Evolutionary conservation across 345 rosid species (phyloP).

Genomic region (Rhodamnia rubescens): DNA sequence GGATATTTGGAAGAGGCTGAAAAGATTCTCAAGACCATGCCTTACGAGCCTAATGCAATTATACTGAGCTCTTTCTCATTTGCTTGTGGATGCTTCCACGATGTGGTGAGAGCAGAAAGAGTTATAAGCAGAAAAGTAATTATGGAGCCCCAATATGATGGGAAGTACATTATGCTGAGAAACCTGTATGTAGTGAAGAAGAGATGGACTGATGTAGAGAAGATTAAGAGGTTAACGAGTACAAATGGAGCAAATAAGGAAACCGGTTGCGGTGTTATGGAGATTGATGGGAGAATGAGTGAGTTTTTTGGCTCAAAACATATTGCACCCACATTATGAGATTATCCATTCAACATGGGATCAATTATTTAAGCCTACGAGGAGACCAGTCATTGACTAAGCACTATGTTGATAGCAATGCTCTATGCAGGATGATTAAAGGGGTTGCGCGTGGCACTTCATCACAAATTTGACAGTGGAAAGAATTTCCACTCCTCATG

Average conservation of each 20-base stretch:
- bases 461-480: not conserved
- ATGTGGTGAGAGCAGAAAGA: conserved; percentile 41
- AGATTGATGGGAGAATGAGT: conserved; percentile 35
- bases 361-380: conserved; percentile 37
- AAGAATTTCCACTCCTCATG: not conserved
- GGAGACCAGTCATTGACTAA: not conserved
- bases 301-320: conserved; percentile 60
- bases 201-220: no score
- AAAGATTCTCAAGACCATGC: conserved; percentile 46
- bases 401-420: not conserved
- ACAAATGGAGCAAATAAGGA: conserved; percentile 51
- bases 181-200: conserved; percentile 52
- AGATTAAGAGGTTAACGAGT: no score
- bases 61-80: conserved; percentile 56
- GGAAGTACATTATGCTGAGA: conserved; percentile 48
- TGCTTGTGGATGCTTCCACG: conserved; percentile 51
- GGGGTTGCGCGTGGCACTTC: not conserved
- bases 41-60: no score
- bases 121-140: conserved; percentile 19
- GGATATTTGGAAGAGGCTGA: conserved; percentile 59
- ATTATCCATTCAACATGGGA: conserved; percentile 17
- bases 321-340: conserved; percentile 25
- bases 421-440: not conserved
- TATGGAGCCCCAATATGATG: conserved; percentile 46
- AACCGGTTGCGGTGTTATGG: conserved; percentile 59